Percentiles rank a stretch among this genome's conserved stretches.
Conservation (phyloP, 2,329 filamentous ascomycete genomes). For the Xylariaceae sp. region DNA sequence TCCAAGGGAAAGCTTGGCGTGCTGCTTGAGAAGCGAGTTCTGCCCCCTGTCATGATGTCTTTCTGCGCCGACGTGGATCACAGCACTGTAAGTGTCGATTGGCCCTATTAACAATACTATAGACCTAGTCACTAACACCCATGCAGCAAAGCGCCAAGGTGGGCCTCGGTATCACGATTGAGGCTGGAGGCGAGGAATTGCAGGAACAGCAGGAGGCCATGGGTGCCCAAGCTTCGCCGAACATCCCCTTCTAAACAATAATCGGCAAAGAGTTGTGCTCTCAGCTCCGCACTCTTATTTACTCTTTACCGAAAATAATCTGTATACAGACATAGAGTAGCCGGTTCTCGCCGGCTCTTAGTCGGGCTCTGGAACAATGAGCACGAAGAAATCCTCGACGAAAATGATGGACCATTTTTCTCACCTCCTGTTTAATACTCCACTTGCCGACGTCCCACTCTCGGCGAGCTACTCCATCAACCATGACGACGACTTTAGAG, state of each 20-base stretch:
- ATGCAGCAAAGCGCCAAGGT: conserved; percentile 87
- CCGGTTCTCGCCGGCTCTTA: not conserved
- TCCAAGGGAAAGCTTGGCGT: conserved; percentile 91
- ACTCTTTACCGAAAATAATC: conserved; percentile 18
- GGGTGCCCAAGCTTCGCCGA: conserved; percentile 48
- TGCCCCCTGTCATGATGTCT: conserved; percentile 84
- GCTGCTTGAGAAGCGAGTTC: conserved; percentile 91
- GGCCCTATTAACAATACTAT: too few species aligned
- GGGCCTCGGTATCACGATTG: conserved; percentile 87
- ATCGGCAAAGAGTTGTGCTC: conserved; percentile 16
- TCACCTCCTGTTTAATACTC: conserved; percentile 16
- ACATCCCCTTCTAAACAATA: conserved; percentile 59
- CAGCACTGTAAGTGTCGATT: conserved; percentile 64
- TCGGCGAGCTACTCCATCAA: conserved; percentile 6
- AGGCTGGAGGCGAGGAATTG: conserved; percentile 76
- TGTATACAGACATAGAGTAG: not conserved
- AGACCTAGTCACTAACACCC: conserved; percentile 12
- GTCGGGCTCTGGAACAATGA: conserved; percentile 2
- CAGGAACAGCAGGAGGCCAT: conserved; percentile 73
- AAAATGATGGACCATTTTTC: conserved; percentile 8
- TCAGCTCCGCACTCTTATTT: conserved; percentile 24
- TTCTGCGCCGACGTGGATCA: conserved; percentile 97
- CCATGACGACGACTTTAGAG: conserved; percentile 10
- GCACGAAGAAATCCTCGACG: conserved; percentile 3
- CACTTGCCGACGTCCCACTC: conserved; percentile 6